Conservation (phyloP, 176 grass and related monocot species). For the Avena atlantica region DNA sequence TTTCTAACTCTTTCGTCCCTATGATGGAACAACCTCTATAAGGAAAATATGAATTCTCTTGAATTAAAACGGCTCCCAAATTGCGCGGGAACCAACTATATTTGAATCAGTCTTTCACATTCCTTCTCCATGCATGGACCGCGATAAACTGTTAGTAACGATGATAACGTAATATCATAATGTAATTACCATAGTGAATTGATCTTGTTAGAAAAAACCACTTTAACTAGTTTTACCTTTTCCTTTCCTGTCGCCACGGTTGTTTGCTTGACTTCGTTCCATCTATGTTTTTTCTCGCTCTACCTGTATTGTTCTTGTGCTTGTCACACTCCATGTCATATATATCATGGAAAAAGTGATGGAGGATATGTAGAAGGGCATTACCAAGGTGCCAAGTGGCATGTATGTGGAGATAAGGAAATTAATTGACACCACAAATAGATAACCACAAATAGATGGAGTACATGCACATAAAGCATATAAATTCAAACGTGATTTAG, state of each 20-base stretch:
- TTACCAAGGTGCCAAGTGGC: background rate
- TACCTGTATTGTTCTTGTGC: background rate
- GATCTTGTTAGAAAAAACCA: background rate
- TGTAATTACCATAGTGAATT: background rate
- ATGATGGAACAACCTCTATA: background rate
- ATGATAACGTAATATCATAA: background rate
- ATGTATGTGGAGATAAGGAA: background rate
- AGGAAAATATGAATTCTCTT: background rate
- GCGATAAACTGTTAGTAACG: background rate
- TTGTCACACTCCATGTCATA: background rate
- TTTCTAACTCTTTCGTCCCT: background rate
- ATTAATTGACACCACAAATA: too few relatives aligned
- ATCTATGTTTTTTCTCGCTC: background rate
- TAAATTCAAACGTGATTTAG: too few relatives aligned
- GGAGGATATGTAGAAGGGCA: background rate
- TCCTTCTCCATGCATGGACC: background rate
- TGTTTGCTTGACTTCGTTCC: background rate
- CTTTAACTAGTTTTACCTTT: background rate
- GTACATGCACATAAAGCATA: too few relatives aligned
- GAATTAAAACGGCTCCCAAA: background rate
- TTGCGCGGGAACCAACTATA: background rate
- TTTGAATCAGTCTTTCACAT: background rate
- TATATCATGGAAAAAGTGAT: background rate
- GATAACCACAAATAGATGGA: too few relatives aligned
- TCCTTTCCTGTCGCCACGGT: background rate